Conservation (phyloP, 2,329 filamentous ascomycete genomes). For the Botryotinia convoluta region DNA sequence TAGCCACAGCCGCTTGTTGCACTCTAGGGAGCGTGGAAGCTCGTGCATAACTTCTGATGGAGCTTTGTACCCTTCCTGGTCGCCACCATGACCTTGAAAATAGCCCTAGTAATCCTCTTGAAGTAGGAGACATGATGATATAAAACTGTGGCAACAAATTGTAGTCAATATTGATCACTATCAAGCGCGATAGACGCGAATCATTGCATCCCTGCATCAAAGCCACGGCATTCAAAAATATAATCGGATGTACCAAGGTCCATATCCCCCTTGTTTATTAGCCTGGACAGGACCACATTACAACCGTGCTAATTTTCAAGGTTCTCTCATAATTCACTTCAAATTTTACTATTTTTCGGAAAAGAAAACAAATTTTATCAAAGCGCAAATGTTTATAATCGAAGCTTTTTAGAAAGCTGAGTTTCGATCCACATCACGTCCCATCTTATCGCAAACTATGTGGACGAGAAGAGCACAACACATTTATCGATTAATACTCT, state of each 20-base stretch:
- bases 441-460: slow-evolving; percentile 24
- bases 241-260: background rate
- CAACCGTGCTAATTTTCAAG: background rate
- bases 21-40: slow-evolving; percentile 13
- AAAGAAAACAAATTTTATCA: slow-evolving; percentile 10
- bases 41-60: slow-evolving; percentile 23
- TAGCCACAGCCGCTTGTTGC: slow-evolving; percentile 3
- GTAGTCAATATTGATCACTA: background rate
- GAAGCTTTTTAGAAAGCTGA: background rate
- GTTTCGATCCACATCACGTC: background rate
- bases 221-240: background rate
- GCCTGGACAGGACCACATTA: background rate
- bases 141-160: background rate
- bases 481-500: slow-evolving; percentile 23
- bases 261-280: background rate
- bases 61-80: background rate
- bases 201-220: background rate
- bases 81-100: slow-evolving; percentile 6
- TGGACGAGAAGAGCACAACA: slow-evolving; percentile 17
- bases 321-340: background rate
- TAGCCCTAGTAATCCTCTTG: slow-evolving; percentile 29
- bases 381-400: background rate
- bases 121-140: slow-evolving; percentile 35
- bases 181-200: slow-evolving; percentile 14
- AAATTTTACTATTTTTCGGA: background rate